Percentiles rank a stretch among this genome's conserved stretches.
phyloP scores from a whole-genome alignment of 768 basidiomycete species.

The Podaxis sp. region DNA sequence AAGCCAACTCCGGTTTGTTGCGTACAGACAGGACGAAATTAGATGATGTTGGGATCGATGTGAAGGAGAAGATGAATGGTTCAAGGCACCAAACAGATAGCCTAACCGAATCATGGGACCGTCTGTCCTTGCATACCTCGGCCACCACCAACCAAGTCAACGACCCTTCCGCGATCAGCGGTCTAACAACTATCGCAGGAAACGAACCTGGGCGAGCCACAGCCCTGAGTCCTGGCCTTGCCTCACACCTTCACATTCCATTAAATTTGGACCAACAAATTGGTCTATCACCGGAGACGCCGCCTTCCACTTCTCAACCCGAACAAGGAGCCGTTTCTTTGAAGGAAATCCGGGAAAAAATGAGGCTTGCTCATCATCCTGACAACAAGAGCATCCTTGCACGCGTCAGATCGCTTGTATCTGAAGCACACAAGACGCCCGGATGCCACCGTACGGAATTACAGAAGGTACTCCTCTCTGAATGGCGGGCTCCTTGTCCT shows the following conservation, averaged over 20 bases:
- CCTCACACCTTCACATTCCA: no score
- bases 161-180: conserved; percentile 30
- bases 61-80: neutral
- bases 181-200: neutral
- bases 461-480: conserved; percentile 20
- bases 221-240: neutral
- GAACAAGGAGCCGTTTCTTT: neutral
- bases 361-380: conserved; percentile 3
- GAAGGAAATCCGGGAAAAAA: neutral
- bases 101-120: neutral
- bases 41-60: neutral
- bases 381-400: neutral
- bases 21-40: neutral
- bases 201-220: neutral
- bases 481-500: conserved; percentile 17
- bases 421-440: conserved; percentile 23
- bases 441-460: conserved; percentile 3
- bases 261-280: no score
- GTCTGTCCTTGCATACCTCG: conserved; percentile 15
- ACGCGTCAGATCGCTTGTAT: conserved; percentile 19
- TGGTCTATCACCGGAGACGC: no score
- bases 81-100: neutral
- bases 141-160: conserved; percentile 30
- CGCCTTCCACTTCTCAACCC: neutral
- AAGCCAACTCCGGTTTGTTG: neutral